These are phyloP conservation scores for Suillus bovinus DNA, from an alignment of 768 basidiomycete genomes.

Conservation along the genomic window DNA sequence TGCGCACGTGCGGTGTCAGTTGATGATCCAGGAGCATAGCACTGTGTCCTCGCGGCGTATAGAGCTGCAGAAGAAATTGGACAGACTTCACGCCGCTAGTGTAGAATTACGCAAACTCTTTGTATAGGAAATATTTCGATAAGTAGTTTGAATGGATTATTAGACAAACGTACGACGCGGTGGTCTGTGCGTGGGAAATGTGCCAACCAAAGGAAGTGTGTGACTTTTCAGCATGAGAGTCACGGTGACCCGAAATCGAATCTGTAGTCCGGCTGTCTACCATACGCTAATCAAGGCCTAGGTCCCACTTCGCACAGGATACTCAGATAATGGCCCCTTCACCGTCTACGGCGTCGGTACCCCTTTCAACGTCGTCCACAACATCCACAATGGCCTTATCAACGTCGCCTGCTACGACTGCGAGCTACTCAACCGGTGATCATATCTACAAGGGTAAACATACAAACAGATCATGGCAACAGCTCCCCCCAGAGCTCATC, in stretches of 20 bases:
- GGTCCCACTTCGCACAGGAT: constrained; percentile 35
- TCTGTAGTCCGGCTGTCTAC: constrained; percentile 33
- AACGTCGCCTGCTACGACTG: constrained; percentile 28
- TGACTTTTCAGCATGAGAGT: constrained; percentile 5
- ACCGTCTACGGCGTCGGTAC: constrained; percentile 15
- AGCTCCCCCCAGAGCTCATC: constrained; percentile 61
- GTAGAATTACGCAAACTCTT: constrained; percentile 33
- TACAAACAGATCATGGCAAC: constrained; percentile 58
- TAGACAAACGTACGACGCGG: not conserved
- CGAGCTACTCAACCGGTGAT: constrained; percentile 22
- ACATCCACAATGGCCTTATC: constrained; percentile 7
- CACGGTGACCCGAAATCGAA: constrained; percentile 26
- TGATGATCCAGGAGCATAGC: constrained; percentile 52
- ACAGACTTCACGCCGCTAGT: constrained; percentile 48
- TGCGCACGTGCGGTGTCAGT: constrained; percentile 46
- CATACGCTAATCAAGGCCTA: constrained; percentile 37
- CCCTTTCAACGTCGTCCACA: constrained; percentile 19
- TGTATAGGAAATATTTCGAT: constrained; percentile 2
- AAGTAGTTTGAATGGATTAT: not conserved
- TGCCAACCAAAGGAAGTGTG: constrained; percentile 7
- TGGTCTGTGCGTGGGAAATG: constrained; percentile 31
- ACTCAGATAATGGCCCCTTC: constrained; percentile 32
- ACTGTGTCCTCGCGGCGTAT: constrained; percentile 44
- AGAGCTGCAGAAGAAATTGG: constrained; percentile 51
- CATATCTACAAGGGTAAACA: constrained; percentile 58